Base-by-base conservation (phyloP, 148 eudicot genomes). In the Pouteria glomerata region DNA sequence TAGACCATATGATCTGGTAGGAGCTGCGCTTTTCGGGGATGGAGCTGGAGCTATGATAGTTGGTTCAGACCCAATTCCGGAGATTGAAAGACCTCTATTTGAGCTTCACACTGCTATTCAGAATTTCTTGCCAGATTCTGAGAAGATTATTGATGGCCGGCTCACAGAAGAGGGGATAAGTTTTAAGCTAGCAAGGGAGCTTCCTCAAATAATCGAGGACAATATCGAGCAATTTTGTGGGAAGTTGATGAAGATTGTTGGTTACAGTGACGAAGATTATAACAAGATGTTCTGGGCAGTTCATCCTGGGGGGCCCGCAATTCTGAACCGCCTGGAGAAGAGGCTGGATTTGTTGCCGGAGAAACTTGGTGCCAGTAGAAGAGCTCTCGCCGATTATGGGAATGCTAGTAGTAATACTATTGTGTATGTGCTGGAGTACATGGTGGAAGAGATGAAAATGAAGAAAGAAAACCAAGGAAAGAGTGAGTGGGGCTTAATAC, bases 221-320 rank as follows among this genome's bases (percentile, higher is more conserved):
- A 88, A 89, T 63, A 88, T 96, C 33, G 89, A 85, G 64, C 84
- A 51, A 3, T 96, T 96, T 50, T 92, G 96, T 74, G 73, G 34
- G 1, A 80, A 79, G 52, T 68, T 96, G 56, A 85, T 95, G 87
- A 78, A 66, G 8, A 63, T 66, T 35, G 62, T 72, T 30, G 89
- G 86, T 6, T 33, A 74, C 34, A 8, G 63, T 18, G 75, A 83
- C 4, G 82, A 66, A 52, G 92, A 90, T 37, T 88, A 88, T 48
- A 88, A 92, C 74, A 76, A 86, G 23, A 66, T 96, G 70, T 92
- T 92, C 55, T 96, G 99, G 99, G 99, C 97, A 3, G 99, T 96
- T 37, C 99, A 92, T 74, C 97, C 99, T 1, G 97, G 96, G 26
- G 99, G 97, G 0, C 99, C 99, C 0, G 99, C 99, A 0, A 92